Evolutionary conservation across 257 asterid genomes (phyloP), one percentile per base, ranked within the genome.

Genomic region (Lithospermum erythrorhizon): DNA sequence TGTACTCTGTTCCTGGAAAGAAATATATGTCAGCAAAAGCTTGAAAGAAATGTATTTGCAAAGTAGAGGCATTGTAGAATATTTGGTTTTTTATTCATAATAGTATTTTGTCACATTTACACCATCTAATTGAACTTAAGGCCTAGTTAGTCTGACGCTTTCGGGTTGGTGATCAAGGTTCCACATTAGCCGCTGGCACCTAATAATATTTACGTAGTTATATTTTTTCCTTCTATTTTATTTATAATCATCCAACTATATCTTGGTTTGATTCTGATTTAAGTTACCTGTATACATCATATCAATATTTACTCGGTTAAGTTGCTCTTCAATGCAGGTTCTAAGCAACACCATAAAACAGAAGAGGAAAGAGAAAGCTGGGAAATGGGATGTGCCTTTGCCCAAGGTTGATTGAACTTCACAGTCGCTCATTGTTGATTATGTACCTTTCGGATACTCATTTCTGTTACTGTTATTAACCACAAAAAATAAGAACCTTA

Each of bases 381-480:
- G 98, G 55, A 88, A 86, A 75, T 93, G 98, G 98, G 97, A 88
- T 61, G 98, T 93, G 63, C 98, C 97, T 70, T 79, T 93, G 25
- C 98, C 98, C 32, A 93, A 93, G 97, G 98, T 91, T 18, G 29
- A 35, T 57, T 19, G 13, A 24, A 32, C 18, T 58, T 16, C 24
- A 15, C 6, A 32, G 18, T 41, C 49, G 0, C 13, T 18, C 49
- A 17, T 18, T 41, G 6, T 58, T 57, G 20, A 51, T 30, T 25
- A 48, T 66, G 56, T 52, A 3, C 45, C 45, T 35, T 35, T 7
- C 11, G 9, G 6, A 1, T 35, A 35, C 14, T 35, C 45, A 35
- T 35, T 35, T 6, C 3, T 35, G 9, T 35, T 35, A 1, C 6
- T 2, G 13, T 35, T 6, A 1, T 35, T 10, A 35, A 35, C n/a